Evolutionary conservation across 2,329 filamentous ascomycete genomes (phyloP), one percentile per base, ranked within the genome.

Genomic region (Periconia sp.): DNA sequence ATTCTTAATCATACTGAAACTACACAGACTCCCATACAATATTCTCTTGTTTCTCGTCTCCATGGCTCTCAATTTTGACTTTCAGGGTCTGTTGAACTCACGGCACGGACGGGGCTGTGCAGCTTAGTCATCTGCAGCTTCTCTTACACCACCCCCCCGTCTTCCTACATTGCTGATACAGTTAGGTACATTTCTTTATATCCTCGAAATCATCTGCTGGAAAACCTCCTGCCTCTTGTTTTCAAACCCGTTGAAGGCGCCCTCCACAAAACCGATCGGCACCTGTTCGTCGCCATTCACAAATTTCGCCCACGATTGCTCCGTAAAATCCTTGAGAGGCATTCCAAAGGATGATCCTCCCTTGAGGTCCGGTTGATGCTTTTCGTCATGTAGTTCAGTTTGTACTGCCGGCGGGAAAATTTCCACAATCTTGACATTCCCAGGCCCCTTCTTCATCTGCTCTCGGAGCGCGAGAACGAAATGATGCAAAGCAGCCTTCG

Each of bases 351-450:
- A 55, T 15, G 75, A 60, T 1, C 80, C 81, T 50, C 78, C 73
- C 62, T 80, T 76, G 60, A 81, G 72, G 57, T 83, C 79, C 0
- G 80, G 81, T 67, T 82, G 81, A 53, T 83, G 78, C 64, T 81
- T 81, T 27, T 73, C 73, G 54, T 84, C 81, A 54, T 83, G 81
- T 23, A 84, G 65, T 62, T 84, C 82, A 0, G 81, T 84, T 69
- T 84, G 81, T 35, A 84, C 81, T 1, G 80, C 79, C 0, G 81
- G 82, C 3, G 82, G 81, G 51, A 79, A 81, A 10, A 84, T 72
- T 64, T 84, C 82, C 37, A 83, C 70, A n/a, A 84, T 75, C 55
- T 81, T 81, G 61, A 83, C 73, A 45, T 79, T 76, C 5, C 74
- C 75, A 0, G 72, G 66, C 1, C 72, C 74, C 6, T 75, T 74